Evolutionary conservation across 1,139 yeast genomes (phyloP).

Genomic region (Taphrina populina): DNA sequence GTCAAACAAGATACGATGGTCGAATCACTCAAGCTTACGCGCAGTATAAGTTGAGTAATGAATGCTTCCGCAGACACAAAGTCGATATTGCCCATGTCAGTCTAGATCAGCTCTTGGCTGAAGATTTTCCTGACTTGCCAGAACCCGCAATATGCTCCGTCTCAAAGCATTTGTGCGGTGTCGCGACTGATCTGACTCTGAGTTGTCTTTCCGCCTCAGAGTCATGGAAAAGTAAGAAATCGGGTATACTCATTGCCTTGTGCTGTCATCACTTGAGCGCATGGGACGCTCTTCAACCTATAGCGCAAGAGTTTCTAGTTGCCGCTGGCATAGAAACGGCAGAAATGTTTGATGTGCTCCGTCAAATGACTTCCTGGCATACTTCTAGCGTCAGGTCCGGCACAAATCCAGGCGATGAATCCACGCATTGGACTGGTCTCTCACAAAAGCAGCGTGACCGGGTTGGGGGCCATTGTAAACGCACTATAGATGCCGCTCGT

Average conservation of each 20-base stretch:
- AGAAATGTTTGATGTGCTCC: not conserved
- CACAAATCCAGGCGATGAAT: not conserved
- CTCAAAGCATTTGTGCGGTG: constrained; percentile 22
- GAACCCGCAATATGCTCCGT: constrained; percentile 1
- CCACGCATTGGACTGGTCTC: constrained; percentile 8
- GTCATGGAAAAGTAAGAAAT: not conserved
- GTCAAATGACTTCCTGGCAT: constrained; percentile 8
- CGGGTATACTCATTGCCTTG: constrained; percentile 2
- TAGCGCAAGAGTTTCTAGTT: not conserved
- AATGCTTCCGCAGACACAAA: not conserved
- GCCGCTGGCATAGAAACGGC: not conserved
- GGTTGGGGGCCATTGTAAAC: constrained; percentile 6
- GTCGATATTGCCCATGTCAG: constrained; percentile 12
- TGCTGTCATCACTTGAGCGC: constrained; percentile 16
- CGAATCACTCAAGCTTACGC: not conserved
- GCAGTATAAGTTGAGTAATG: not conserved
- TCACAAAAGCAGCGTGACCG: not conserved
- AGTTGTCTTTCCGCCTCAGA: not conserved
- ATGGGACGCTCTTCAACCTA: not conserved
- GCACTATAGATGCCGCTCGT: constrained; percentile 4
- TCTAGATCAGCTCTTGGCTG: not conserved
- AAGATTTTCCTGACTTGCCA: not conserved
- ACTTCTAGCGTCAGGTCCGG: not conserved
- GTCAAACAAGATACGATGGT: constrained; percentile 2
- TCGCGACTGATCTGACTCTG: constrained; percentile 14